phyloP scores from a whole-genome alignment of 2,329 filamentous ascomycete species.

The Alternaria alternata region DNA sequence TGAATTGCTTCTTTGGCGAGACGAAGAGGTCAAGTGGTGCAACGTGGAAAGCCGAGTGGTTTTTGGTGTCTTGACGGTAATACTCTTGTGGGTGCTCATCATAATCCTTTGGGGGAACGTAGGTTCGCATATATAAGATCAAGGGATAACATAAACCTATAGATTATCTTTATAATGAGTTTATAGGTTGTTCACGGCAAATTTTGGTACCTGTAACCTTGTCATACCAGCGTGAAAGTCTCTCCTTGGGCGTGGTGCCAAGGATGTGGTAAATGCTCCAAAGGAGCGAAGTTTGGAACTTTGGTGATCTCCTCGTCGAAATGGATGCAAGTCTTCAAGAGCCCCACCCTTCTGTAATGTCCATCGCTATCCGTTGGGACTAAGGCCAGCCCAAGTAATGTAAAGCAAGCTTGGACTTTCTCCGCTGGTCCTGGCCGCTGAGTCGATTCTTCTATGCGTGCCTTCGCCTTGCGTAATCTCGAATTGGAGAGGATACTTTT shows the following conservation, averaged over 20 bases:
- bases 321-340: neutral
- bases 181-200: neutral
- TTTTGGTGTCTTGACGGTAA: neutral
- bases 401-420: too few relatives aligned
- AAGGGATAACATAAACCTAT: neutral
- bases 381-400: too few relatives aligned
- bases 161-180: neutral
- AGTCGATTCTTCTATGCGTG: too few relatives aligned
- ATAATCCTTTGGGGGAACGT: neutral
- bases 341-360: too few relatives aligned
- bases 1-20: slow-evolving; percentile 9
- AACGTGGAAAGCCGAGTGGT: neutral
- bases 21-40: slow-evolving; percentile 1
- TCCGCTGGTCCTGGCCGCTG: too few relatives aligned
- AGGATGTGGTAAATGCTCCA: neutral
- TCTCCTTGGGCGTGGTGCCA: neutral
- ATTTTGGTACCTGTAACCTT: neutral
- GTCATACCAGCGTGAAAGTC: neutral
- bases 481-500: too few relatives aligned
- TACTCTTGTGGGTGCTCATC: neutral
- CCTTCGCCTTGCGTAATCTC: too few relatives aligned
- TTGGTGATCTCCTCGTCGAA: neutral
- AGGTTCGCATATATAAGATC: neutral
- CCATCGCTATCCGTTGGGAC: too few relatives aligned
- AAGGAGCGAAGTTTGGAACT: neutral